Conservation (phyloP, 129 eudicot genomes). For the Centrapalus pauciflorus region DNA sequence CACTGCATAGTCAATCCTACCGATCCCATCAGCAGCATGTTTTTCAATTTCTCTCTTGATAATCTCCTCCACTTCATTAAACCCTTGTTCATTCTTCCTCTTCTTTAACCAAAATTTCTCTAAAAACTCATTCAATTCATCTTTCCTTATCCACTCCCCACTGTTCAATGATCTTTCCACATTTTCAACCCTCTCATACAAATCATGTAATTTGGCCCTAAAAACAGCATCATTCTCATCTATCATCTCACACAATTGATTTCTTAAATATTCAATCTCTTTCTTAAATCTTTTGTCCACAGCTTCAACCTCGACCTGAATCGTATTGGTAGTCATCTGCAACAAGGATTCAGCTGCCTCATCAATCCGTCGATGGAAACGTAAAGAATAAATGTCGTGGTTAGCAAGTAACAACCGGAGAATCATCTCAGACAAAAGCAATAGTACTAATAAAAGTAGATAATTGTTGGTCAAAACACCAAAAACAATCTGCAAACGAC, state of each 20-base stretch:
- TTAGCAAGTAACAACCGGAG: background rate
- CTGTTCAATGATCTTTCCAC: background rate
- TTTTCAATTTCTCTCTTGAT: conserved; percentile 52
- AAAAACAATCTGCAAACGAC: background rate
- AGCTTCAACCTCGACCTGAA: background rate
- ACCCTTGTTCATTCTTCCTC: too few relatives aligned
- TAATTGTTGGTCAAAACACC: background rate
- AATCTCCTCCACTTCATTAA: conserved; percentile 31
- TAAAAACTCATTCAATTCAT: too few relatives aligned
- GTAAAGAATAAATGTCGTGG: background rate
- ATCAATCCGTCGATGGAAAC: background rate
- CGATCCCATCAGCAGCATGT: conserved; percentile 72
- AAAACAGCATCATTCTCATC: background rate
- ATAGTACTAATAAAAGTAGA: background rate
- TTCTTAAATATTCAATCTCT: background rate
- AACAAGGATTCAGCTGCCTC: background rate
- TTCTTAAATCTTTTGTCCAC: background rate
- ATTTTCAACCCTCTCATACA: background rate
- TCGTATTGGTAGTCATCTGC: background rate
- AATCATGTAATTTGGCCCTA: background rate
- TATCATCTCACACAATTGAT: background rate
- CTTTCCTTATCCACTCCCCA: too few relatives aligned
- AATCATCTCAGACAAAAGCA: background rate
- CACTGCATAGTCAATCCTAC: conserved; percentile 60
- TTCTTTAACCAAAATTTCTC: too few relatives aligned